Base-by-base conservation (phyloP, 2,329 filamentous ascomycete genomes). In the Neofusicoccum kwambonambiense region DNA sequence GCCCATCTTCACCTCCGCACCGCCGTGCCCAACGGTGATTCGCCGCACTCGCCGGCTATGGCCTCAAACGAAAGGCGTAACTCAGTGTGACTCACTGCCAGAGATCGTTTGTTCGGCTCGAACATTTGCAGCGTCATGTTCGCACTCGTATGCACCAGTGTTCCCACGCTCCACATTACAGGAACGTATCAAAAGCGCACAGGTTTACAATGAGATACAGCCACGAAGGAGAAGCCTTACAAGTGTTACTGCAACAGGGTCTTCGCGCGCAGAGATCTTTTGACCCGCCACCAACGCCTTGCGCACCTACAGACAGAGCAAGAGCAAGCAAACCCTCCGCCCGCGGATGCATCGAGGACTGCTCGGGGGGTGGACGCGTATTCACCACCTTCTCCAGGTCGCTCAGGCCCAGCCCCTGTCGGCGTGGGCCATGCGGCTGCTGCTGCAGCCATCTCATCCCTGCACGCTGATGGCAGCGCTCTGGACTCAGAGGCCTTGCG, bases 201-300 rank as follows among this genome's bases (percentile, higher is more conserved):
- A 15, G 1, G 8, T 35, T 57, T 42, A 42, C n/a, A 57, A 17
- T 5, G 42, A 70, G 65, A 58, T 52, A 35, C 58, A 75, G 72
- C 74, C 64, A 74, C 72, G 9, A 66, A 72, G 64, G 72, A 75
- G 45, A 74, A 75, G 64, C 73, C 72, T 1, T 75, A 71, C 63
- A 58, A 64, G 41, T 75, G 73, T 66, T 66, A 68, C 35, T 75
- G 72, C 62, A 69, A 72, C 44, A 68, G 70, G 35, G 68, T 70
- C 1, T 73, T 73, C 54, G 72, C 71, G 15, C 69, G 72, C 12
- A 71, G 71, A 41, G 73, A 74, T 61, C 68, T 75, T 5, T 69
- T 75, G 31, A 75, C 73, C 4, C 67, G 73, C 19, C 73, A 74
- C 61, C 74, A 72, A 71, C 71, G 73, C 9, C 69, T 75, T 27